Base-by-base conservation (phyloP, 768 basidiomycete genomes). In the Suillus tomentosus region DNA sequence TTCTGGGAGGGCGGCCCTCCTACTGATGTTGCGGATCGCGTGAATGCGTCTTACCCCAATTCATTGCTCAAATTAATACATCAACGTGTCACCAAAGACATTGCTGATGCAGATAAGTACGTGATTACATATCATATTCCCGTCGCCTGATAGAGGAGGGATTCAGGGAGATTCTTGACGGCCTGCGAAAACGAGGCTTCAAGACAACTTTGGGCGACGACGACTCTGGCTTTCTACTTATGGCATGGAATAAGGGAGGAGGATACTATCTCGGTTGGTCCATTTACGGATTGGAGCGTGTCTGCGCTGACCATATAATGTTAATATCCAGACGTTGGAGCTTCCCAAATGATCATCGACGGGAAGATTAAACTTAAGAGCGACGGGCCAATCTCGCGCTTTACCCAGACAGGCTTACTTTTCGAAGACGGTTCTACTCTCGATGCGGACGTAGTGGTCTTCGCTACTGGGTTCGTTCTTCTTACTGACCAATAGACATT, bases 241-340 rank as follows among this genome's bases (percentile, higher is more conserved):
- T 85, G 22, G 82, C 81, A 15, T 84, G 79, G 71, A 72, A 71
- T 9, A 79, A 78, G 50, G 84, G 76, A 0, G 88, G 88, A 31
- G 88, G 90, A 7, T 91, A 87, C 73, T 91, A 91, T 73, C 76
- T 90, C 2, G 88, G 89, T 84, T 64, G 31, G 77, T 64, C 6
- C 15, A 51, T 42, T 24, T 36, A 2, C 8, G 5, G 17, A 15
- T 8, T 14, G 17, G 14, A n/a, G 22, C 42, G 10, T 3, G 4
- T 3, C 13, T 40, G 8, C 43, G 8, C 22, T 37, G 19, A 58
- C 34, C 59, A 3, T 53, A 2, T 53, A 15, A 1, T 2, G 5
- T 8, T 13, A 8, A 11, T 10, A 36, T 43, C 58, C 81, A 50
- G 81, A 81, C 37, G 77, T 77, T 43, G 78, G 80, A 47, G 77